Conservation (phyloP, 805 yeast species). For the Metschnikowia peoriensis region DNA sequence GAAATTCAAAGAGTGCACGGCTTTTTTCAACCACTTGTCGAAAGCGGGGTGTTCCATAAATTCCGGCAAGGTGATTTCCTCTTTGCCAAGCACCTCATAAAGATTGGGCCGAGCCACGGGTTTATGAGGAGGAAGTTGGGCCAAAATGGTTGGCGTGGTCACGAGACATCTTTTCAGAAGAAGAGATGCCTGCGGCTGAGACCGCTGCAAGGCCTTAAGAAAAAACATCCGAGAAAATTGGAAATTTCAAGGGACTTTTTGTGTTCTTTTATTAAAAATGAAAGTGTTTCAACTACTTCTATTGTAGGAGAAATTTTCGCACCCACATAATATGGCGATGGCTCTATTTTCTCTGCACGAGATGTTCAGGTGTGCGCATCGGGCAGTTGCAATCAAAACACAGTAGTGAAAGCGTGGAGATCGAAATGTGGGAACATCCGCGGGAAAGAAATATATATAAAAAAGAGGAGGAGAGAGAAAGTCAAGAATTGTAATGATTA, state of each 20-base stretch:
- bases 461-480: no score
- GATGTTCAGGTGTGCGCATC: constrained; percentile 2
- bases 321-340: constrained; percentile 8
- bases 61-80: constrained; percentile 14
- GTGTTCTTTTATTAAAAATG: not conserved
- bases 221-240: constrained; percentile 3
- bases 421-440: not conserved
- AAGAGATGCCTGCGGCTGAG: not conserved
- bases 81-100: constrained; percentile 9
- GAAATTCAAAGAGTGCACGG: constrained; percentile 34
- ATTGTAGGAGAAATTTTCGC: constrained; percentile 6
- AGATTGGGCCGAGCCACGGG: constrained; percentile 9
- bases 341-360: not conserved
- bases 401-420: not conserved
- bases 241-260: not conserved
- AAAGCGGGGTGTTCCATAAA: constrained; percentile 12
- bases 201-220: constrained; percentile 5
- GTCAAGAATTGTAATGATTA: no score
- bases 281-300: no score
- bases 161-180: not conserved
- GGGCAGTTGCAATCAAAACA: not conserved
- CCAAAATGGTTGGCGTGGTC: not conserved
- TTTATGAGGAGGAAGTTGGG: constrained; percentile 5
- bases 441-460: not conserved
- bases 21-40: constrained; percentile 11